A percentile compares a stretch with the other conserved stretches of the same genome.
These are phyloP conservation scores for Barnettozyma vustinii DNA, from an alignment of 805 yeast species.

Conservation along the genomic window DNA sequence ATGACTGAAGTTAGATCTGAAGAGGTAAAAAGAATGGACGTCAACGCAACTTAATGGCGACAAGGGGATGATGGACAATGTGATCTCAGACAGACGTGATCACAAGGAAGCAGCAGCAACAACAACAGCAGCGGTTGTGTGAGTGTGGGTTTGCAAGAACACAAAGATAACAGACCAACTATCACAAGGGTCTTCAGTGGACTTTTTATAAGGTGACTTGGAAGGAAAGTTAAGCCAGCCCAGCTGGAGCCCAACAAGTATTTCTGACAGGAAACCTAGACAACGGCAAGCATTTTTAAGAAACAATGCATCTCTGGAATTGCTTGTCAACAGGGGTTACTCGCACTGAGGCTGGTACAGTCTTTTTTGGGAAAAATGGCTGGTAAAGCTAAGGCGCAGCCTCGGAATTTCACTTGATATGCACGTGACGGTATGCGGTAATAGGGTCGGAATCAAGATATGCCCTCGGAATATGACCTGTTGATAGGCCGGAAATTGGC, in stretches of 20 bases:
- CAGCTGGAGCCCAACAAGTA: not conserved
- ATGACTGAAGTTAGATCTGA: conserved; percentile 8
- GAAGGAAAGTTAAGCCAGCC: not conserved
- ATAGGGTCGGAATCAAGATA: too few species aligned
- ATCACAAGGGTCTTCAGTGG: not conserved
- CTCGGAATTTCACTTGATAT: too few species aligned
- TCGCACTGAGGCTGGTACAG: not conserved
- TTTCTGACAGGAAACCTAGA: not conserved
- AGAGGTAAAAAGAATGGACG: conserved; percentile 25
- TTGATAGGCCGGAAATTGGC: not conserved
- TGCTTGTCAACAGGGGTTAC: not conserved
- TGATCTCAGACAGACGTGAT: not conserved
- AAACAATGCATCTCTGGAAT: not conserved
- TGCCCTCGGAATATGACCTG: not conserved
- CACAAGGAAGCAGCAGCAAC: not conserved
- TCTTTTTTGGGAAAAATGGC: not conserved
- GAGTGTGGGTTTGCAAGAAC: not conserved
- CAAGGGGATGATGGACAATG: conserved; percentile 7
- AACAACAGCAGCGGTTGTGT: not conserved
- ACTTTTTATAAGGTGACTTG: not conserved
- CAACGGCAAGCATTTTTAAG: not conserved
- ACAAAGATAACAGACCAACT: not conserved
- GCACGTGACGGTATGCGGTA: too few species aligned
- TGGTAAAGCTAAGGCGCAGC: not conserved
- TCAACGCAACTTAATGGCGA: conserved; percentile 30